Conservation (phyloP, 495 filamentous ascomycete species). For the Margaritispora aquatica region DNA sequence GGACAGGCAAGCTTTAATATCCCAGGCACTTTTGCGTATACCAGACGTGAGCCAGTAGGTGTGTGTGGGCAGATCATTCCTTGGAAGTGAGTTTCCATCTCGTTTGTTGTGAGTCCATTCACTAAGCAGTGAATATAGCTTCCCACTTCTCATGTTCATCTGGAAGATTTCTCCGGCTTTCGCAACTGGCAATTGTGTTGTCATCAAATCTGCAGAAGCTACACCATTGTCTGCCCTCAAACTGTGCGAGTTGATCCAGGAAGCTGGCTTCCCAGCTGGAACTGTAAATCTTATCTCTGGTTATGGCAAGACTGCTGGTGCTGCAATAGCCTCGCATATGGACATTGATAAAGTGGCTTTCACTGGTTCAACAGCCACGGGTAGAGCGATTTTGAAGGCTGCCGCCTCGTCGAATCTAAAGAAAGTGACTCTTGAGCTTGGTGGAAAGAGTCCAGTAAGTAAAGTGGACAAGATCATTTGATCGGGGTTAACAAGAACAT, state of each 20-base stretch:
- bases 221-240: constrained; percentile 52
- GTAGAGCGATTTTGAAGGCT: constrained; percentile 81
- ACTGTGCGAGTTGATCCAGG: constrained; percentile 43
- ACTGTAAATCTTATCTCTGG: constrained; percentile 49
- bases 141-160: constrained; percentile 21
- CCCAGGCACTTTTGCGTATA: constrained; percentile 8
- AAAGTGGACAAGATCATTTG: no score
- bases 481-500: no score
- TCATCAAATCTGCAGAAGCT: constrained; percentile 44
- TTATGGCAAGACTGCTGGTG: constrained; percentile 35
- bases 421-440: constrained; percentile 89
- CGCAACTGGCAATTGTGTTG: constrained; percentile 37
- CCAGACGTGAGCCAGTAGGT: constrained; percentile 30
- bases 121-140: constrained; percentile 19
- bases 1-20: constrained; percentile 75
- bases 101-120: not conserved
- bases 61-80: constrained; percentile 35
- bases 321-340: constrained; percentile 72
- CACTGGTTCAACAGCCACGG: constrained; percentile 78
- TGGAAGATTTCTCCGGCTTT: constrained; percentile 40
- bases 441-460: constrained; percentile 73
- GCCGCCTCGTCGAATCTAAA: constrained; percentile 70
- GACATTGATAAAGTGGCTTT: constrained; percentile 86
- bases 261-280: constrained; percentile 56
- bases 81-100: constrained; percentile 36